Base-by-base conservation (phyloP, 2,329 filamentous ascomycete species). In the Calonectria pteridis region DNA sequence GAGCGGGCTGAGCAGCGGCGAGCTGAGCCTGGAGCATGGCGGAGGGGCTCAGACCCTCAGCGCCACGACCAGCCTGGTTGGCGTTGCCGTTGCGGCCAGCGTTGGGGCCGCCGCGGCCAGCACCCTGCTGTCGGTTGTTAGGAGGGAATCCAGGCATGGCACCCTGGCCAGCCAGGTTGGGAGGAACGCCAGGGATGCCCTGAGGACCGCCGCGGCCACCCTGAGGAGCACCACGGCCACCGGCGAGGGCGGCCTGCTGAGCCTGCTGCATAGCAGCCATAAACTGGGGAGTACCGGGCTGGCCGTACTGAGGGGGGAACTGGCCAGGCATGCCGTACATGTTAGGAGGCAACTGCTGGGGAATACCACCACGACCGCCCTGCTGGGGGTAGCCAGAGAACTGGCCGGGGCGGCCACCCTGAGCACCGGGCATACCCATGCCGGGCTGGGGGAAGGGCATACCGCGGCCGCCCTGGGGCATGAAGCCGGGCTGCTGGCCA, bases 321-420 rank as follows among this genome's bases (percentile, higher is more conserved):
- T 96, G 94, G 76, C 92, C 91, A 66, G 94, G 93, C 82, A 97
- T 90, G 78, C 91, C 92, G 86, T 97, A 98, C 88, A 95, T 93
- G 88, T 93, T 94, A 76, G 95, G 94, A 73, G 95, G 95, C 78
- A 98, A 91, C 87, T 96, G 94, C 87, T 97, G 95, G 80, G 94
- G 94, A 80, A 94, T 93, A 77, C 93, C 95, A 77, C 95, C 96
- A 84, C 96, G 96, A 78, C 96, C 95, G 80, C 94, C 95, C 86
- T 95, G 94, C 85, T 97, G 95, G 82, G 92, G 93, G 87, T 96
- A 97, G 69, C 91, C 93, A 76, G 94, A 92, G 90, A 96, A 98
- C 84, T 97, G 95, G 80, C 93, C 94, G 77, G 95, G 95, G 81
- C 96, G 95, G 80, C 94, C 94, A 80, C 91, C 94, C 84, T 95